Base-by-base conservation (phyloP, 2,329 filamentous ascomycete genomes). In the Pseudohalonectria lignicola region DNA sequence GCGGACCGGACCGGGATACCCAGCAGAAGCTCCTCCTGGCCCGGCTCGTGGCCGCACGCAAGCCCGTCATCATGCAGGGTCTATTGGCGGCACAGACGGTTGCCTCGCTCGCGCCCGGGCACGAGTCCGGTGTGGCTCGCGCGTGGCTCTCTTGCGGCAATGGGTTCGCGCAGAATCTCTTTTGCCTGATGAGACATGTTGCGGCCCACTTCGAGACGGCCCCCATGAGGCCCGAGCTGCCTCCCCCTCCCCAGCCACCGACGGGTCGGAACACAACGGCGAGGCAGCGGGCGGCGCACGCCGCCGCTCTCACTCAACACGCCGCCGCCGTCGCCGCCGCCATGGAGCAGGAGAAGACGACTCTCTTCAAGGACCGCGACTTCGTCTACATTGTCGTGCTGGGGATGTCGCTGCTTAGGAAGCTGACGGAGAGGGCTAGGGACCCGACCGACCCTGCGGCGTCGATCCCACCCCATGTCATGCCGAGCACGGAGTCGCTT, bases 41-140 rank as follows among this genome's bases (percentile, higher is more conserved):
- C 1, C 73, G 78, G 0, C 70, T 87, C 5, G 74, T 92, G 5
- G 87, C 95, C 54, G 77, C 76, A 4, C 79, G 92, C 40, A 94
- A 94, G 58, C 82, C 92, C 1, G 81, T 86, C 50, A 64, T 98
- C 10, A 92, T 94, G 72, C 92, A 98, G 60, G 88, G 87, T 2
- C 75, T 96, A 49, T 69, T 96, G 5, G 84, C 87, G 1, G 88
- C 86, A 1, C 88, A 96, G 48, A 93, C 96, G 37, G 63, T 96
- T 3, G 78, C 86, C 1, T 79, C 79, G 9, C 67, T 95, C 11
- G 71, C 71, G 1, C 76, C 76, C 2, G 50, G 49, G 1, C 46
- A 76, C n/a, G 86, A 93, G 46, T 72, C 71, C 13, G 72, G 76
- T 4, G 62, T 95, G 7, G 82, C 88, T 4, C 76, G 76, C 40